phyloP scores from a whole-genome alignment of 2,329 filamentous ascomycete species.

The Colletotrichum gloeosporioides region DNA sequence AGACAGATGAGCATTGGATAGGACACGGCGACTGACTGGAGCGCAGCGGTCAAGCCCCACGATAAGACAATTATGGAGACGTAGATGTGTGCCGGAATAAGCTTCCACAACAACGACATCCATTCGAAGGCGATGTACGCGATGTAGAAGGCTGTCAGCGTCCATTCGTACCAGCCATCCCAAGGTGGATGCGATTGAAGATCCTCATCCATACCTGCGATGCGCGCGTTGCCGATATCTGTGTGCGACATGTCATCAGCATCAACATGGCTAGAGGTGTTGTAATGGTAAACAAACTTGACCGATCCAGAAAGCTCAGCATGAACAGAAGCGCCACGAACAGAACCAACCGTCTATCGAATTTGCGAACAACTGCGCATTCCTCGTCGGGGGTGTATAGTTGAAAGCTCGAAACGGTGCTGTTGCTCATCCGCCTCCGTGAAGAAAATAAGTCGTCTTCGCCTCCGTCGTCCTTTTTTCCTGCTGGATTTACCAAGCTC shows the following conservation, averaged over 20 bases:
- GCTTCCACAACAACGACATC: slow-evolving; percentile 67
- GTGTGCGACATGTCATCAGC: neutral
- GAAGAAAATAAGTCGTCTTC: slow-evolving; percentile 32
- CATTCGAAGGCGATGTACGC: slow-evolving; percentile 70
- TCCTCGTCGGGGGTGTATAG: slow-evolving; percentile 73
- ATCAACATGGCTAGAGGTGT: neutral
- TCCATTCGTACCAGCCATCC: slow-evolving; percentile 62
- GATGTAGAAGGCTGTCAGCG: slow-evolving; percentile 66
- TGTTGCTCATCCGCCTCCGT: slow-evolving; percentile 30
- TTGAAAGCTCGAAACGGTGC: slow-evolving; percentile 41
- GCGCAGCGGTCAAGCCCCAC: slow-evolving; percentile 81
- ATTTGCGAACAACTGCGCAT: slow-evolving; percentile 69
- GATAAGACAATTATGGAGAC: slow-evolving; percentile 69
- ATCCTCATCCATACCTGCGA: slow-evolving; percentile 68
- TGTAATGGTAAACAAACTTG: slow-evolving; percentile 60
- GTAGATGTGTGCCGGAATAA: slow-evolving; percentile 66
- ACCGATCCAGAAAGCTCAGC: slow-evolving; percentile 84
- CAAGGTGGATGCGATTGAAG: slow-evolving; percentile 54
- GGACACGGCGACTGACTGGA: slow-evolving; percentile 71
- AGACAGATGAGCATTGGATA: slow-evolving; percentile 65
- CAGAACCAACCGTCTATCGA: slow-evolving; percentile 78
- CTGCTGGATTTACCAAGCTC: neutral
- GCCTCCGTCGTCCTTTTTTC: slow-evolving; percentile 32
- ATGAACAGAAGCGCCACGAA: slow-evolving; percentile 86
- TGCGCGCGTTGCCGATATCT: slow-evolving; percentile 69